Conservation (phyloP, 169 alveolate species). For the Condylostoma magnum region DNA sequence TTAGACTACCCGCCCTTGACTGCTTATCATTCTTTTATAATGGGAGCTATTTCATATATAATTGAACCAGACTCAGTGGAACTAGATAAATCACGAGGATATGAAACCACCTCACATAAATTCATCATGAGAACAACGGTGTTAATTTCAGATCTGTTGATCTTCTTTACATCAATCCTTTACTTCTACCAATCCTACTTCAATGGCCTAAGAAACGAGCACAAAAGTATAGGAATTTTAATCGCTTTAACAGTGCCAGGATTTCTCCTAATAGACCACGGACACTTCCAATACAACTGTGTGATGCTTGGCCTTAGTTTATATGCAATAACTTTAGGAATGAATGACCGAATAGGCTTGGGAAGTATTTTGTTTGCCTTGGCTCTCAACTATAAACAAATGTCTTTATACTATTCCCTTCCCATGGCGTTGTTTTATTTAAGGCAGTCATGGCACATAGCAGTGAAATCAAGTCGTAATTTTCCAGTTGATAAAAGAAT, state of each 20-base stretch:
- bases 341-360: constrained; percentile 33
- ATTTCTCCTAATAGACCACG: constrained; percentile 85
- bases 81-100: constrained; percentile 74
- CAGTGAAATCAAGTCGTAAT: background rate
- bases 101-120: constrained; percentile 67
- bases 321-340: constrained; percentile 65
- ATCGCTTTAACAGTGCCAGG: constrained; percentile 63
- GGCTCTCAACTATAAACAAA: constrained; percentile 84
- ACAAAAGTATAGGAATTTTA: constrained; percentile 30
- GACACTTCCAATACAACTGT: constrained; percentile 88
- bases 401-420: constrained; percentile 84
- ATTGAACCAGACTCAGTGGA: constrained; percentile 70
- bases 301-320: constrained; percentile 86
- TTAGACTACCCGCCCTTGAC: constrained; percentile 92
- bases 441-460: constrained; percentile 1
- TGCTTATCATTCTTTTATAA: constrained; percentile 81
- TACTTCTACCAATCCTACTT: constrained; percentile 29
- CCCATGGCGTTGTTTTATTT: constrained; percentile 61
- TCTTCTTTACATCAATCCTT: constrained; percentile 64
- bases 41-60: constrained; percentile 49
- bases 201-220: constrained; percentile 13
- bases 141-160: constrained; percentile 76
- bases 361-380: constrained; percentile 63
- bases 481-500: background rate
- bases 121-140: constrained; percentile 84